Evolutionary conservation across 176 grass and related monocot species (phyloP).

Genomic region (Urochloa ruziziensis): DNA sequence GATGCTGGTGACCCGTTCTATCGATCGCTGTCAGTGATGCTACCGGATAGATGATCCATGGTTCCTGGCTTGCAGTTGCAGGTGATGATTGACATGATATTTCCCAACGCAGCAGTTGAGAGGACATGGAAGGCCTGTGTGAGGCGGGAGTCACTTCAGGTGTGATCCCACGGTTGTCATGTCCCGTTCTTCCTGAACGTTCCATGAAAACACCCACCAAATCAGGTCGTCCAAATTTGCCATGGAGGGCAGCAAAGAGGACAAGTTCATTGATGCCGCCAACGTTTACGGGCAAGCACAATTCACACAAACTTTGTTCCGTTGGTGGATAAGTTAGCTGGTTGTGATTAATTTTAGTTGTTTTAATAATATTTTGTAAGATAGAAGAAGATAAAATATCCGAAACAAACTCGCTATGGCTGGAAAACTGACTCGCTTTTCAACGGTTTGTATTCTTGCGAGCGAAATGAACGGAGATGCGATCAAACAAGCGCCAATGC

Average conservation of each 20-base stretch:
- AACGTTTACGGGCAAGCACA: not conserved
- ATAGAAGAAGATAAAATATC: too few relatives aligned
- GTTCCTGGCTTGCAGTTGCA: not conserved
- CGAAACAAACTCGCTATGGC: too few relatives aligned
- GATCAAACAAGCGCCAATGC: not conserved
- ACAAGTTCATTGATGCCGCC: not conserved
- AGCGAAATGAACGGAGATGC: not conserved
- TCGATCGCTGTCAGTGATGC: not conserved
- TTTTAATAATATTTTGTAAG: too few relatives aligned
- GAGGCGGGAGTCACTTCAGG: not conserved
- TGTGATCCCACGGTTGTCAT: not conserved
- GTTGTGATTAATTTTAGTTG: too few relatives aligned
- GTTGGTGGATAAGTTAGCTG: too few relatives aligned
- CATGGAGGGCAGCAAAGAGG: not conserved
- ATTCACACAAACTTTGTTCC: not conserved
- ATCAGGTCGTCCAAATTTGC: not conserved
- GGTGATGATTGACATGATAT: not conserved
- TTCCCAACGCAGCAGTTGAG: not conserved
- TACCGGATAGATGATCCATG: not conserved
- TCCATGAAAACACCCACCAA: not conserved
- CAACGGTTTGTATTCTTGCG: not conserved
- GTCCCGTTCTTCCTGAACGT: not conserved
- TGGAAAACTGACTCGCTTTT: too few relatives aligned
- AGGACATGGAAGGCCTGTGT: not conserved
- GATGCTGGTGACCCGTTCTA: not conserved